phyloP scores from a whole-genome alignment of 257 asterid species.

The Solanum ossicruentum region DNA sequence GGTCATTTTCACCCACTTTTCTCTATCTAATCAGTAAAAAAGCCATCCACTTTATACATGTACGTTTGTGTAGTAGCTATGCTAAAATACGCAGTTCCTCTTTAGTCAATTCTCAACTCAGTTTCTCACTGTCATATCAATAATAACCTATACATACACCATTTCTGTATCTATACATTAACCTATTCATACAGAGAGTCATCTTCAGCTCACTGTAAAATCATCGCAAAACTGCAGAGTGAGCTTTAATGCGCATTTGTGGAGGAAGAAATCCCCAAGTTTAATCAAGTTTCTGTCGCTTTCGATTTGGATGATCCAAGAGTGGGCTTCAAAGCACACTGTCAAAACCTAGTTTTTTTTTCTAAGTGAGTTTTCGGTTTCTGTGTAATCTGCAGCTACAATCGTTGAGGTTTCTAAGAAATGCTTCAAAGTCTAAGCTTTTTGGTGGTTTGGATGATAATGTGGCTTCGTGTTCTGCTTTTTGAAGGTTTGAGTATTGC shows the following conservation, averaged over 20 bases:
- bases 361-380: not conserved
- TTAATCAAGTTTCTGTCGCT: not conserved
- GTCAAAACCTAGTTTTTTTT: not conserved
- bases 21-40: too few relatives aligned
- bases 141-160: not conserved
- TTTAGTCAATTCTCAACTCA: not conserved
- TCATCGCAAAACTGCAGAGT: not conserved
- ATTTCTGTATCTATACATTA: not conserved
- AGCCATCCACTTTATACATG: not conserved
- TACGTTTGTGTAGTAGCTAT: not conserved
- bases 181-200: not conserved
- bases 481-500: slow-evolving; percentile 11
- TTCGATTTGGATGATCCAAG: not conserved
- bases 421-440: not conserved
- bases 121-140: not conserved
- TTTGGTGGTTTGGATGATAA: not conserved
- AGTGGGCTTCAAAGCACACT: not conserved
- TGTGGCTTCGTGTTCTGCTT: not conserved
- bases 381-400: too few relatives aligned
- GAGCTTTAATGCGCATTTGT: not conserved
- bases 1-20: not conserved
- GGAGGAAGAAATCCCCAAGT: not conserved
- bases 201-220: not conserved
- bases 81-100: not conserved
- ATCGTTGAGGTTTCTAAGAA: not conserved